A percentile compares a stretch with the other conserved stretches of the same genome.
Conservation (phyloP, 192 early-diverging fungal genomes). For the Backusella circina region DNA sequence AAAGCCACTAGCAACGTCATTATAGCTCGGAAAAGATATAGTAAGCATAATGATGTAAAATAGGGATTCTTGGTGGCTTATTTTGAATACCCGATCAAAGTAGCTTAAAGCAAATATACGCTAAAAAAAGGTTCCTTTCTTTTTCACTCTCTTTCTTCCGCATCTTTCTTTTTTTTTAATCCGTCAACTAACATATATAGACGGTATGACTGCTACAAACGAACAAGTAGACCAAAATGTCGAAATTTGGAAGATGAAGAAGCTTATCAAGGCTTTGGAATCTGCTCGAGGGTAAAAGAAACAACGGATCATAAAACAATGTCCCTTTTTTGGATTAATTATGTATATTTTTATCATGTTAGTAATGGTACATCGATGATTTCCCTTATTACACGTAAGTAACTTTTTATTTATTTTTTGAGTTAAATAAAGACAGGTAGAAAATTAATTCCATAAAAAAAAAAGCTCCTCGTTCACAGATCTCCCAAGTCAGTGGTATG, state of each 20-base stretch:
- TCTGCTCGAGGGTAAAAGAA: slow-evolving; percentile 77
- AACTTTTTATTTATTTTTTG: slow-evolving; percentile 9
- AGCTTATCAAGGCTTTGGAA: slow-evolving; percentile 94
- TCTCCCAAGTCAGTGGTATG: slow-evolving; percentile 86
- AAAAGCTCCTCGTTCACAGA: slow-evolving; percentile 82
- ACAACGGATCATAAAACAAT: neutral
- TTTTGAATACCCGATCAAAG: neutral
- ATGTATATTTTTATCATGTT: neutral
- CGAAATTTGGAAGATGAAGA: slow-evolving; percentile 98
- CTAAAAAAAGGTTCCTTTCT: neutral
- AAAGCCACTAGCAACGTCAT: neutral
- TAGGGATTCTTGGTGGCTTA: neutral
- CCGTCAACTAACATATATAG: neutral
- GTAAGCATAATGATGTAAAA: slow-evolving; percentile 2
- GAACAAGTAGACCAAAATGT: slow-evolving; percentile 60
- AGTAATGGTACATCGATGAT: slow-evolving; percentile 99
- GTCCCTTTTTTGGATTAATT: neutral
- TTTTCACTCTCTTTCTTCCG: neutral
- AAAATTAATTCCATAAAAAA: neutral
- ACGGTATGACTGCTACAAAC: neutral
- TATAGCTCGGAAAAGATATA: neutral
- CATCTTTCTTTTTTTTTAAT: neutral
- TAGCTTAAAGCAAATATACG: neutral
- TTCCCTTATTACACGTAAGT: slow-evolving; percentile 88
- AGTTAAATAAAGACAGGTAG: neutral